Conservation (phyloP, 495 filamentous ascomycete genomes). For the Cryomyces minteri region DNA sequence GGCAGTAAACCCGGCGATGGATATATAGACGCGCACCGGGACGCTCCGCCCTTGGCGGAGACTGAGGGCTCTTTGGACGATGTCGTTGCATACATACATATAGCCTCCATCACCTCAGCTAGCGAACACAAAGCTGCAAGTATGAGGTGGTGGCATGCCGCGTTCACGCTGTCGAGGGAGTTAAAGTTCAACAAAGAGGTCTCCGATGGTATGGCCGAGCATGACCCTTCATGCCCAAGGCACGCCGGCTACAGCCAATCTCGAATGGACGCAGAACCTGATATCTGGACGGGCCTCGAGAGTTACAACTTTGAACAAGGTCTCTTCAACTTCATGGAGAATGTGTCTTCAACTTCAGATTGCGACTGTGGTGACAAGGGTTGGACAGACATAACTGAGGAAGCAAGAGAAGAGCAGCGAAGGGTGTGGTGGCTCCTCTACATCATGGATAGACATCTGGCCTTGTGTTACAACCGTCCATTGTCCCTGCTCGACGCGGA, state of each 20-base stretch:
- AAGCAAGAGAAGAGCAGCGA: conserved; percentile 29
- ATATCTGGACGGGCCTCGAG: not conserved
- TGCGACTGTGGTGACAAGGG: not conserved
- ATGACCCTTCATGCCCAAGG: not conserved
- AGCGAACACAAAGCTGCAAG: conserved; percentile 13
- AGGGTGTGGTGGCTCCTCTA: conserved; percentile 34
- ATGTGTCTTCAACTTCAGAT: not conserved
- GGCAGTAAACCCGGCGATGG: not conserved
- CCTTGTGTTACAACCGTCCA: conserved; percentile 30
- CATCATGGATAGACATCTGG: conserved; percentile 29
- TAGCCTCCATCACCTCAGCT: conserved; percentile 10
- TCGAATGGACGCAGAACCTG: not conserved
- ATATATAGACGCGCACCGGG: not conserved
- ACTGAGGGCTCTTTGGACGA: conserved; percentile 7
- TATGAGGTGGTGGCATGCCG: conserved; percentile 10
- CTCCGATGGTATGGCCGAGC: not conserved
- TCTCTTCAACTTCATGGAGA: conserved; percentile 1
- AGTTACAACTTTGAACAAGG: conserved; percentile 2
- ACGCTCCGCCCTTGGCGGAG: not conserved
- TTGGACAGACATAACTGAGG: conserved; percentile 1
- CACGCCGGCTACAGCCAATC: not conserved
- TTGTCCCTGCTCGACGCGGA: conserved; percentile 28
- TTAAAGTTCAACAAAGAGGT: conserved; percentile 9
- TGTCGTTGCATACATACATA: conserved; percentile 11
- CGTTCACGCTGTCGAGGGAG: conserved; percentile 8